These are phyloP conservation scores for Paraconiothyrium sp. DNA, from an alignment of 2,329 filamentous ascomycete genomes.

Conservation along the genomic window DNA sequence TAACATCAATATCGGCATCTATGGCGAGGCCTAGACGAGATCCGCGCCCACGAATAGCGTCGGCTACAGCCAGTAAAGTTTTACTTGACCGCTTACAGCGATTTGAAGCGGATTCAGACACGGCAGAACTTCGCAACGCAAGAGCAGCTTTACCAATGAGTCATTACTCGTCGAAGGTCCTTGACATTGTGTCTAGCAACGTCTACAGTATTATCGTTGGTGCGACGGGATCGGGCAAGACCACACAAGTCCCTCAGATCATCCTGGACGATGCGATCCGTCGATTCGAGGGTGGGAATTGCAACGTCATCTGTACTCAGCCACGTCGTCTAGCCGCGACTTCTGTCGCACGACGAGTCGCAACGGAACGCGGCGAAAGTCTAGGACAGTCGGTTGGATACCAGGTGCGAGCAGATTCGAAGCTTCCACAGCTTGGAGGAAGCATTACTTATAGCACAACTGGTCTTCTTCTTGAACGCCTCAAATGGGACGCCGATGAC, in stretches of 20 bases:
- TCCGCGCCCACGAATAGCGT: not conserved
- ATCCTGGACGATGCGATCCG: constrained; percentile 14
- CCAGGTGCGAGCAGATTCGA: constrained; percentile 8
- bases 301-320: constrained; percentile 19
- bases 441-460: constrained; percentile 18
- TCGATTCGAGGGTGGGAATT: constrained; percentile 7
- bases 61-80: not conserved
- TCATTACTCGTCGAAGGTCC: constrained; percentile 9
- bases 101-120: not conserved
- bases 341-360: constrained; percentile 17
- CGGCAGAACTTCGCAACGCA: constrained; percentile 6
- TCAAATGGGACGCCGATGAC: constrained; percentile 14
- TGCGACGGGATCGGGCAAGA: constrained; percentile 17
- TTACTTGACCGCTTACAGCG: not conserved
- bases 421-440: constrained; percentile 9
- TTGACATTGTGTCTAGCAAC: constrained; percentile 12
- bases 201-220: constrained; percentile 14
- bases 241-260: constrained; percentile 19
- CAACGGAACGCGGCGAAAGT: constrained; percentile 12
- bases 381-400: constrained; percentile 13
- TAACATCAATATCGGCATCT: not conserved
- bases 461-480: constrained; percentile 15
- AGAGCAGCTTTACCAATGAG: constrained; percentile 17
- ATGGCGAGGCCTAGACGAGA: too few species aligned
- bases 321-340: constrained; percentile 16